These are phyloP conservation scores for Carex arenaria DNA, from an alignment of 202 grass and related monocot genomes.

Conservation along the genomic window DNA sequence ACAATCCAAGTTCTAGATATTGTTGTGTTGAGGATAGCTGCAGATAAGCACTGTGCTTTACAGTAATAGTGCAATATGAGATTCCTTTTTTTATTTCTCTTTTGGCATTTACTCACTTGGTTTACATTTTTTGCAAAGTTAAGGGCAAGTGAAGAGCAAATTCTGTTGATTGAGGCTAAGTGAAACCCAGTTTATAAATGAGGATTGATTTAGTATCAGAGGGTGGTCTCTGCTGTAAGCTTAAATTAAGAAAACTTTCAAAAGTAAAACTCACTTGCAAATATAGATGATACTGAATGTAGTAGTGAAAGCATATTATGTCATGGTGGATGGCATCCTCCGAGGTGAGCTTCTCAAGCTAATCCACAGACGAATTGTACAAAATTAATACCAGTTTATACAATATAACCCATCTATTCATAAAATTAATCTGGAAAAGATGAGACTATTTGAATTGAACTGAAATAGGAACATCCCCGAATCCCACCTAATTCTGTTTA, in stretches of 20 bases:
- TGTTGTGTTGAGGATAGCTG: neutral
- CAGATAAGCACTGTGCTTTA: neutral
- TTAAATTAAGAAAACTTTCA: conserved; percentile 14
- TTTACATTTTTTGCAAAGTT: neutral
- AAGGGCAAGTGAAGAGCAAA: neutral
- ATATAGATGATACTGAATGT: conserved; percentile 97
- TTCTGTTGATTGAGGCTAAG: neutral
- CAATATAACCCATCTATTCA: neutral
- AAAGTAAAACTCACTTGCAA: conserved; percentile 71
- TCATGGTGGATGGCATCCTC: conserved; percentile 77
- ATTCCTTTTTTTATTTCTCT: neutral
- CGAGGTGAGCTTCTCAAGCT: conserved; percentile 84
- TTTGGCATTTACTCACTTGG: neutral
- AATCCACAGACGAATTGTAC: conserved; percentile 28
- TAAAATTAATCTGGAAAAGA: neutral
- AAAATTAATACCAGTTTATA: conserved; percentile 12
- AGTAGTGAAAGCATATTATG: conserved; percentile 90
- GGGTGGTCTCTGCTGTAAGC: neutral
- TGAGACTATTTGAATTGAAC: neutral
- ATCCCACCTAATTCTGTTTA: neutral
- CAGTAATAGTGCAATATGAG: neutral
- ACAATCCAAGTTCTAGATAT: neutral
- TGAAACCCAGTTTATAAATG: neutral
- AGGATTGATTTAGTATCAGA: neutral
- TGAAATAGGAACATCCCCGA: conserved; percentile 12